phyloP scores from a whole-genome alignment of 148 eudicot genomes.

The Chenopodium quinoa region DNA sequence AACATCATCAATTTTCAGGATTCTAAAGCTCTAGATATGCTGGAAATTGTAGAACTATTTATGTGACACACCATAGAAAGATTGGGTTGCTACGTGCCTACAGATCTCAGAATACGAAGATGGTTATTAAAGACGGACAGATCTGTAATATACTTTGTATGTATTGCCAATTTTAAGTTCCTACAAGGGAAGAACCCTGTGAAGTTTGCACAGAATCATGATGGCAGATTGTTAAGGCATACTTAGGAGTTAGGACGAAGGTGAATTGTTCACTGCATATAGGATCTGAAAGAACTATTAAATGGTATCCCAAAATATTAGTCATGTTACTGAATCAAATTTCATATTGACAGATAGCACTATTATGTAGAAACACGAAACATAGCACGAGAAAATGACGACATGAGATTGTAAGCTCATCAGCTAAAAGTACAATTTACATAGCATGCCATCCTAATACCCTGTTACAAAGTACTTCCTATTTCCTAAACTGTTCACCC shows the following conservation, averaged over 20 bases:
- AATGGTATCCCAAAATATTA: neutral
- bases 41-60: no score
- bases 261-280: neutral
- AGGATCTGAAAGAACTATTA: neutral
- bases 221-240: neutral
- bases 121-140: no score
- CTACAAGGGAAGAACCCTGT: neutral
- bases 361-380: neutral
- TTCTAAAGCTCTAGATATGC: neutral
- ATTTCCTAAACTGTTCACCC: conserved; percentile 2
- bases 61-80: neutral
- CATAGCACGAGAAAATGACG: neutral
- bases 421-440: neutral
- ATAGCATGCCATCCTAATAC: neutral
- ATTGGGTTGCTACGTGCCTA: neutral
- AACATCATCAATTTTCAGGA: neutral
- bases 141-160: no score
- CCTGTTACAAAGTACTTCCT: neutral
- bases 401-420: neutral
- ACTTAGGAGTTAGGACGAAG: neutral
- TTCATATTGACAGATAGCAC: no score
- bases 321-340: neutral
- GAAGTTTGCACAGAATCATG: neutral
- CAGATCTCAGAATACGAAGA: neutral
- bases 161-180: no score